Conservation (phyloP, 2,329 filamentous ascomycete species). For the Aspergillus proliferans region DNA sequence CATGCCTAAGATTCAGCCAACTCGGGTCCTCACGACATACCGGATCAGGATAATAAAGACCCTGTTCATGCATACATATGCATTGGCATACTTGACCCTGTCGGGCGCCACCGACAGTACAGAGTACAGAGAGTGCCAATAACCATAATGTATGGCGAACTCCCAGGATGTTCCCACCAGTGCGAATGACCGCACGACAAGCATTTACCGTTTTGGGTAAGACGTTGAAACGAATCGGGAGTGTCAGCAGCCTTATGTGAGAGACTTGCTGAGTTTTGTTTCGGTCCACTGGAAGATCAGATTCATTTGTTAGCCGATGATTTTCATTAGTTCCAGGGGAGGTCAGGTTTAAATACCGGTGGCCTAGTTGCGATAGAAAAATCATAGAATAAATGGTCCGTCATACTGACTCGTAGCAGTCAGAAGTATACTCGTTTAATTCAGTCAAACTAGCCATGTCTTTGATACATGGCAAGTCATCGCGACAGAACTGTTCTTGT, state of each 20-base stretch:
- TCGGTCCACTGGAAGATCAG: constrained; percentile 4
- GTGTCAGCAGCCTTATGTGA: not conserved
- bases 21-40: too few relatives aligned
- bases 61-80: too few relatives aligned
- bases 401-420: not conserved
- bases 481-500: not conserved
- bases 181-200: not conserved
- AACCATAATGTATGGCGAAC: constrained; percentile 3
- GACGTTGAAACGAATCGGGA: constrained; percentile 4
- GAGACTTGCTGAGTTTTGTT: not conserved
- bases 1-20: too few relatives aligned
- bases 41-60: too few relatives aligned
- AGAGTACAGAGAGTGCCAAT: not conserved
- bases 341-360: not conserved
- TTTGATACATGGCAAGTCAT: not conserved
- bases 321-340: not conserved
- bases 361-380: not conserved
- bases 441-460: constrained; percentile 4
- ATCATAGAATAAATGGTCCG: too few relatives aligned
- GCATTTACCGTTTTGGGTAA: constrained; percentile 17
- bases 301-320: not conserved
- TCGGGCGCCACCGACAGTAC: too few relatives aligned
- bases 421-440: not conserved
- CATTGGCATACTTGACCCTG: too few relatives aligned
- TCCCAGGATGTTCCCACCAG: not conserved